Base-by-base conservation (phyloP, 2,329 filamentous ascomycete genomes). In the Ceratocystis alfenasii region DNA sequence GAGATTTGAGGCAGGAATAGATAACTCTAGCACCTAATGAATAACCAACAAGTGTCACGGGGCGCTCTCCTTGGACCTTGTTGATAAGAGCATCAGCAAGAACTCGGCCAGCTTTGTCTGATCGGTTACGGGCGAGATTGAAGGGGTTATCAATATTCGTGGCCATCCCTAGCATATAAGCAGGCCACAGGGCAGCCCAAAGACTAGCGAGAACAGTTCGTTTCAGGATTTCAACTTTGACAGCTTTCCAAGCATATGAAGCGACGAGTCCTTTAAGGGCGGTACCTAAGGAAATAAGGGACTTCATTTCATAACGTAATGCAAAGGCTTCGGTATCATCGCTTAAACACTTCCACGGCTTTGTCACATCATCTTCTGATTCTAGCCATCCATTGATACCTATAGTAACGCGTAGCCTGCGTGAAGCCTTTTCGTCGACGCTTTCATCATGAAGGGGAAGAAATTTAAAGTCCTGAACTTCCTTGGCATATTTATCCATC, bases 351-450 rank as follows among this genome's bases (percentile, higher is more conserved):
- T 83, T 82, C 92, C 92, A 96, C 0, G 92, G 91, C 68, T 83
- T 82, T 4, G 87, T 82, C 30, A 95, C 83, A 70, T 96, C 90
- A 36, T 87, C 82, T 69, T 88, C 84, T 6, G 84, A 80, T 1
- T 83, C 87, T 12, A 95, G 79, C 92, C 91, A 96, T 45, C 92
- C 92, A 68, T 90, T 93, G 69, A 95, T 85, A 7, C 89, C 90
- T 67, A 96, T 89, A 0, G 89, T 91, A 2, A 96, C 86, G 10
- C 90, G 83, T 2, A 96, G 76, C 2, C 87, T 81, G 5, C 68
- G 36, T 57, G 60, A 53, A 22, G 55, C 36, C n/a, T 33, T 46
- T 5, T 45, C 41, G 3, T 46, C 22, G 44, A 59, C 12, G 46
- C 62, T 57, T 36, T 68, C 66, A 15, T 66, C 62, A 36, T 81